These are phyloP conservation scores for Globisporangium camurandrum DNA, from an alignment of 352 stramenopile species.

Conservation along the genomic window DNA sequence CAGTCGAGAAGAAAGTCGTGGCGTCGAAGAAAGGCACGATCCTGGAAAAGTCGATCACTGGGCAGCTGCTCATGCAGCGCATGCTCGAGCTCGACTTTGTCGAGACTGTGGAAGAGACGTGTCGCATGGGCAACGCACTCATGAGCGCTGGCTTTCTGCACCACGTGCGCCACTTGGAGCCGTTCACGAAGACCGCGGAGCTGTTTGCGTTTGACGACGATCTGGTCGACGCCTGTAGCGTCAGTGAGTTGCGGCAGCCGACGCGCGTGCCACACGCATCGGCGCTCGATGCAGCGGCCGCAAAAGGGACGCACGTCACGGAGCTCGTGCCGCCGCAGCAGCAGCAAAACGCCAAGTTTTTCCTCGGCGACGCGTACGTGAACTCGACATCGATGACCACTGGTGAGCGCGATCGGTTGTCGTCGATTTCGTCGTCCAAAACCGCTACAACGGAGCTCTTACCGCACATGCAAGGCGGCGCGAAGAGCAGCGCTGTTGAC, in stretches of 20 bases:
- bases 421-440: too few relatives aligned
- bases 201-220: conserved; percentile 45
- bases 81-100: conserved; percentile 41
- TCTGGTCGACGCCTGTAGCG: too few relatives aligned
- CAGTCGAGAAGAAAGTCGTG: too few relatives aligned
- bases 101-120: conserved; percentile 25
- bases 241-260: conserved; percentile 44
- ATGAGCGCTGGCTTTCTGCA: conserved; percentile 55
- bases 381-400: conserved; percentile 38
- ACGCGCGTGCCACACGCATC: conserved; percentile 18
- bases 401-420: too few relatives aligned
- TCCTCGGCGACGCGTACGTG: too few relatives aligned
- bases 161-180: conserved; percentile 37
- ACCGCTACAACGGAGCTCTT: too few relatives aligned
- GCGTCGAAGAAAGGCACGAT: conserved; percentile 4
- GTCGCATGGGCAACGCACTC: conserved; percentile 50
- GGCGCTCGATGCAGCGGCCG: conserved; percentile 12
- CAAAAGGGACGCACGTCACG: background rate
- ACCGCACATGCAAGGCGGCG: too few relatives aligned
- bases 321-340: too few relatives aligned
- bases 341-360: too few relatives aligned
- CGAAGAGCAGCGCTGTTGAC: conserved; percentile 33
- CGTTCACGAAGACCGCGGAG: conserved; percentile 28
- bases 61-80: conserved; percentile 24
- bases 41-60: conserved; percentile 25